phyloP scores from a whole-genome alignment of 306 rosid species.

The Acacia acuminata region DNA sequence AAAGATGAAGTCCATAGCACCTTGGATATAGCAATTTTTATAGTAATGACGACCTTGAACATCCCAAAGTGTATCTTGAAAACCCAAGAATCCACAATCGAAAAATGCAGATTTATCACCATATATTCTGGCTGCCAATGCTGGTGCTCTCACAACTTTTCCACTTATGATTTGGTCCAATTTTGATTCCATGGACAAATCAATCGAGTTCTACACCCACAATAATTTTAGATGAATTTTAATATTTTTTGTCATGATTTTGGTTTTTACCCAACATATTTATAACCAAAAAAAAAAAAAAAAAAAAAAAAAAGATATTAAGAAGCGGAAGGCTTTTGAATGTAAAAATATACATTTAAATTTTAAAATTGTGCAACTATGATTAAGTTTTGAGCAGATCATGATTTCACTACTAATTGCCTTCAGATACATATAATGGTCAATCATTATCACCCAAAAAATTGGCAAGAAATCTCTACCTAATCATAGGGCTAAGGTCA shows the following conservation, averaged over 20 bases:
- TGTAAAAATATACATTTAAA: too few species aligned
- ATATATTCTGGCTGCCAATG: constrained; percentile 46
- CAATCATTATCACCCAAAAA: too few species aligned
- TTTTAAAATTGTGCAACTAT: not conserved
- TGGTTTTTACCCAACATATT: not conserved
- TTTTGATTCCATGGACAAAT: not conserved
- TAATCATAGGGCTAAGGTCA: too few species aligned
- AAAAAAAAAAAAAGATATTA: too few species aligned
- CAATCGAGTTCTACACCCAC: constrained; percentile 23
- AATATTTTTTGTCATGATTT: not conserved
- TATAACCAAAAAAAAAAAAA: too few species aligned
- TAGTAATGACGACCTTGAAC: constrained; percentile 48
- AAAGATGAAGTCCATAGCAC: constrained; percentile 52
- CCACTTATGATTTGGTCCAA: not conserved
- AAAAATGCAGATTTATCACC: constrained; percentile 49
- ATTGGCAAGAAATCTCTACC: not conserved
- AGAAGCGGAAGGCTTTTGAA: too few species aligned
- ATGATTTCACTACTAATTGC: not conserved
- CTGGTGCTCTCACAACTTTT: not conserved
- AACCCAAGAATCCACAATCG: constrained; percentile 38
- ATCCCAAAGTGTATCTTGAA: constrained; percentile 58
- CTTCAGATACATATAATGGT: not conserved
- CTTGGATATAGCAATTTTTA: constrained; percentile 38
- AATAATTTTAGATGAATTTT: not conserved
- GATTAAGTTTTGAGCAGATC: not conserved